Conservation (phyloP, 108 stramenopile genomes). For the Fragilaria radians region DNA sequence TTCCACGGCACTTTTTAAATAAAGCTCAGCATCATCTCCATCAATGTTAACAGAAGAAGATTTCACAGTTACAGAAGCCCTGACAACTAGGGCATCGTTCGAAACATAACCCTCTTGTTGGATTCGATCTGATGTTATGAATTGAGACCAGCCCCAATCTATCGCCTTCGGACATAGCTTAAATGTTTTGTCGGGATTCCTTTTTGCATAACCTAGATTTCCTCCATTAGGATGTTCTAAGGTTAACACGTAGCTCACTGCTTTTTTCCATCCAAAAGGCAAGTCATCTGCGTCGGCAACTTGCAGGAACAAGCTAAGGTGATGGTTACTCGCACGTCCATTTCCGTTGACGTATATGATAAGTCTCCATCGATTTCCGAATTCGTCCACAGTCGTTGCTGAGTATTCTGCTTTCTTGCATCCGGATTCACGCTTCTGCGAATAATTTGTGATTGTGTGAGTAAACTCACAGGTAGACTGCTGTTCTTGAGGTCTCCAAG, state of each 20-base stretch:
- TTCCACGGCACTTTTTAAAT: conserved; percentile 86
- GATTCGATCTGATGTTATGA: conserved; percentile 81
- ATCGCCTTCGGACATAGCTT: conserved; percentile 90
- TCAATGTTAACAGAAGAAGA: conserved; percentile 65
- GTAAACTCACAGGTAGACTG: conserved; percentile 87
- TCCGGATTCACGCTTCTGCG: conserved; percentile 79
- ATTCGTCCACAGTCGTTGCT: conserved; percentile 63
- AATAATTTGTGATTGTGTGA: conserved; percentile 70
- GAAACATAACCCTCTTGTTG: conserved; percentile 78
- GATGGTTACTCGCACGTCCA: conserved; percentile 81
- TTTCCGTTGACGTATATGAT: conserved; percentile 90
- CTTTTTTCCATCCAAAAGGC: conserved; percentile 89
- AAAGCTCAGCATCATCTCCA: conserved; percentile 81
- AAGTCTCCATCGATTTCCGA: conserved; percentile 83
- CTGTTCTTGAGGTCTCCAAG: conserved; percentile 72
- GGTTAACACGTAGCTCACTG: conserved; percentile 79
- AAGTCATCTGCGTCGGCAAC: conserved; percentile 86
- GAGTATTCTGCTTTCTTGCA: conserved; percentile 91
- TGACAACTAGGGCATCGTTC: conserved; percentile 56
- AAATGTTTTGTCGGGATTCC: conserved; percentile 90
- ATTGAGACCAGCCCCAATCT: conserved; percentile 91
- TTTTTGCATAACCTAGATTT: conserved; percentile 72
- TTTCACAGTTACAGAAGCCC: conserved; percentile 82
- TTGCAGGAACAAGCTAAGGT: conserved; percentile 81
- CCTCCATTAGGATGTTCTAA: conserved; percentile 71